Evolutionary conservation across 192 early-diverging fungal species (phyloP).

Genomic region (Lobulomyces angularis): DNA sequence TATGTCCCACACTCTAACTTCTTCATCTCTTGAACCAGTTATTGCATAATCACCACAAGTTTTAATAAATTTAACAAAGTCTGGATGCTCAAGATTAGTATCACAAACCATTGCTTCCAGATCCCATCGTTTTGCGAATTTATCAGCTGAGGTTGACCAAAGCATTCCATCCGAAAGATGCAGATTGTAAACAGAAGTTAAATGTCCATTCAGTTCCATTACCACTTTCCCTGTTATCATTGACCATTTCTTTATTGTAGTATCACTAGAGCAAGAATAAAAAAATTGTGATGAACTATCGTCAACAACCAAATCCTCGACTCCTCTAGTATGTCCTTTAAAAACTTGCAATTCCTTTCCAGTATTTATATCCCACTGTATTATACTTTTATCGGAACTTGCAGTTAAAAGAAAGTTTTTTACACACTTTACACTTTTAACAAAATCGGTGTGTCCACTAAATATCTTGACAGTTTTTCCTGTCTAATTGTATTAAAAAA

Average conservation of each 20-base stretch:
- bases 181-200: conserved; percentile 64
- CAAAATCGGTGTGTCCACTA: conserved; percentile 75
- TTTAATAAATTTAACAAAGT: conserved; percentile 61
- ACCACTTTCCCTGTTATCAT: conserved; percentile 24
- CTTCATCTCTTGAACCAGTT: conserved; percentile 76
- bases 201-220: conserved; percentile 52
- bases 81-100: conserved; percentile 62
- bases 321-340: conserved; percentile 28
- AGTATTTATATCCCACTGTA: conserved; percentile 57
- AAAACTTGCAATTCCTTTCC: conserved; percentile 31
- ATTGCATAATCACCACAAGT: conserved; percentile 56
- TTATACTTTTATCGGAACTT: conserved; percentile 72
- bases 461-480: conserved; percentile 53
- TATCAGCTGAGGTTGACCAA: conserved; percentile 72
- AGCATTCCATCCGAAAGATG: conserved; percentile 49
- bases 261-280: conserved; percentile 55
- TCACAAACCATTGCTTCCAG: conserved; percentile 54
- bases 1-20: conserved; percentile 75
- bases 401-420: conserved; percentile 46
- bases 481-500: conserved; percentile 21
- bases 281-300: conserved; percentile 12
- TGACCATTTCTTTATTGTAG: conserved; percentile 54
- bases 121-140: conserved; percentile 78
- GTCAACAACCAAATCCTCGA: conserved; percentile 36
- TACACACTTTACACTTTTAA: conserved; percentile 55